phyloP scores from a whole-genome alignment of 2,329 filamentous ascomycete species.

The Aspergillus luchuensis region DNA sequence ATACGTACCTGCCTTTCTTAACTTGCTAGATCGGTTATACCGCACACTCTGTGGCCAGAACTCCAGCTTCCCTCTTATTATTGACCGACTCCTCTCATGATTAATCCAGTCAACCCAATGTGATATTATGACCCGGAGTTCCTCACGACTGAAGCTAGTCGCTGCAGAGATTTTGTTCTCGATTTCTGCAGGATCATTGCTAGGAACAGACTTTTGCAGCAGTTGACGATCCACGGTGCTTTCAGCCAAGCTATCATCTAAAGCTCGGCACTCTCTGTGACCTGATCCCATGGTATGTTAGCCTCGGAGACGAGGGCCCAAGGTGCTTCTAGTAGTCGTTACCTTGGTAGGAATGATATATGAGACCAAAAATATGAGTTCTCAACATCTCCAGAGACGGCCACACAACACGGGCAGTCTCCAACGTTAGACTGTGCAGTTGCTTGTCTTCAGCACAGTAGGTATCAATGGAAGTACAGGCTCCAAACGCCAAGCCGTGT shows the following conservation, averaged over 20 bases:
- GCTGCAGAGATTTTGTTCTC: background rate
- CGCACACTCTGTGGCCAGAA: background rate
- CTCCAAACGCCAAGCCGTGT: background rate
- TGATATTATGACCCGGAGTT: background rate
- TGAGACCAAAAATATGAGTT: background rate
- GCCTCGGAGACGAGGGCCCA: background rate
- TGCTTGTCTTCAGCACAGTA: background rate
- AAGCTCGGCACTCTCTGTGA: background rate
- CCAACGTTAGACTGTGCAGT: background rate
- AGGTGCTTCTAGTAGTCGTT: background rate
- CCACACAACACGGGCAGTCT: background rate
- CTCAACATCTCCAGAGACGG: background rate
- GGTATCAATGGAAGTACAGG: background rate
- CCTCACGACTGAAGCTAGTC: background rate
- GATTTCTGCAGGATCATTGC: background rate
- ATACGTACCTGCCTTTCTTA: background rate
- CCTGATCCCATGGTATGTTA: background rate
- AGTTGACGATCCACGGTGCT: background rate
- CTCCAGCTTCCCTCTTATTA: background rate
- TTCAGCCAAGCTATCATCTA: background rate
- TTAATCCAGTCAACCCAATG: background rate
- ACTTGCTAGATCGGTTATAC: background rate
- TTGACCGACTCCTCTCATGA: background rate
- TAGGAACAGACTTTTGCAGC: background rate
- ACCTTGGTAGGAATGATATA: background rate